Evolutionary conservation across 2,329 filamentous ascomycete species (phyloP).

Genomic region (Penicillium sp.): DNA sequence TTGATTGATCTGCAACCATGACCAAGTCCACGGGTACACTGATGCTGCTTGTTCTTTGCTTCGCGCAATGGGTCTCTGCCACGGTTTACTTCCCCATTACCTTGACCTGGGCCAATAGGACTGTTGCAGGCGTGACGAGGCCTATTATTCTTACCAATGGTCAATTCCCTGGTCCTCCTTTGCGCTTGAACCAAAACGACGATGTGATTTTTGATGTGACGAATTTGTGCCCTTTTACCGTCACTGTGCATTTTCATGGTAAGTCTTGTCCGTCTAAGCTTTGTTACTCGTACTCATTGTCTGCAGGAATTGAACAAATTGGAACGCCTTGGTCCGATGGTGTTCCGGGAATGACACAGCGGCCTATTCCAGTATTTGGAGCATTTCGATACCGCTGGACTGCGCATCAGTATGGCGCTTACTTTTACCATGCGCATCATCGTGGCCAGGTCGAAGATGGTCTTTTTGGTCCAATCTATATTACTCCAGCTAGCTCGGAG

Average conservation of each 20-base stretch:
- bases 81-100: slow-evolving; percentile 17
- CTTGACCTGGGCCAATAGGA: slow-evolving; percentile 24
- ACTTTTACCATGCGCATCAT: slow-evolving; percentile 58
- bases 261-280: neutral
- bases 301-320: slow-evolving; percentile 36
- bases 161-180: slow-evolving; percentile 25
- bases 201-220: slow-evolving; percentile 26
- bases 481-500: slow-evolving; percentile 30
- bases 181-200: slow-evolving; percentile 27
- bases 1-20: neutral
- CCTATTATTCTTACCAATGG: slow-evolving; percentile 27
- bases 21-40: slow-evolving; percentile 7
- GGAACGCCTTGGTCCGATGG: slow-evolving; percentile 57
- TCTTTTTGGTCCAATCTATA: slow-evolving; percentile 52
- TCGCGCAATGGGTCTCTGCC: slow-evolving; percentile 11
- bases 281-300: neutral
- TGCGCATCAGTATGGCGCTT: slow-evolving; percentile 54
- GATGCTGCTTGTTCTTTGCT: slow-evolving; percentile 7
- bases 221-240: slow-evolving; percentile 27
- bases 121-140: slow-evolving; percentile 22
- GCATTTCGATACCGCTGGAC: slow-evolving; percentile 51
- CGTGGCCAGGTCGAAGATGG: slow-evolving; percentile 56
- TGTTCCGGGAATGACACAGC: slow-evolving; percentile 53
- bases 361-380: slow-evolving; percentile 45
- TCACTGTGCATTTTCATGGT: slow-evolving; percentile 32